Conservation (phyloP, 257 asterid species). For the Fraxinus anomala region DNA sequence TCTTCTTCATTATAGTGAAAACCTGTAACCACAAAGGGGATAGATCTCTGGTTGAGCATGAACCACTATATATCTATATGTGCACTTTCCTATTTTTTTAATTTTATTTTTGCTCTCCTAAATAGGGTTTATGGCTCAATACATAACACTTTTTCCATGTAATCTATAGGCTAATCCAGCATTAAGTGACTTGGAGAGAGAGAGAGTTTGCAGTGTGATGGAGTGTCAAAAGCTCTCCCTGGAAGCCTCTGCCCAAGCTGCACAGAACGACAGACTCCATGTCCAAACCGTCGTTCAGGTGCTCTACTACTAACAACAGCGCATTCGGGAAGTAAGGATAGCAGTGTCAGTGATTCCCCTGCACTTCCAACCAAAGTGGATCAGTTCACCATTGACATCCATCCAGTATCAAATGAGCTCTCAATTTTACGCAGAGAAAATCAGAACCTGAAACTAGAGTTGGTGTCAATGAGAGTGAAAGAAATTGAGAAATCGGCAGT, state of each 20-base stretch:
- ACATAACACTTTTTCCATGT: background rate
- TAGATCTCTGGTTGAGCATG: too few species aligned
- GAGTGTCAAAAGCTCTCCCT: constrained; percentile 84
- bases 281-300: constrained; percentile 86
- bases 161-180: constrained; percentile 74
- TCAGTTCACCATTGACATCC: constrained; percentile 29
- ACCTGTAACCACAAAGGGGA: too few species aligned
- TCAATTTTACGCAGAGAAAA: too few species aligned
- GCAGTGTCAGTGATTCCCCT: constrained; percentile 39
- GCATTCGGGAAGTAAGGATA: constrained; percentile 64
- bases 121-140: background rate
- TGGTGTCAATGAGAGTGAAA: constrained; percentile 48
- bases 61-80: too few species aligned
- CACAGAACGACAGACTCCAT: constrained; percentile 81
- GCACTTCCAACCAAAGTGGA: constrained; percentile 32
- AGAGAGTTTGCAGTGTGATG: constrained; percentile 80
- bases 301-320: constrained; percentile 83
- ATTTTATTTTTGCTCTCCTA: too few species aligned
- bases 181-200: constrained; percentile 69
- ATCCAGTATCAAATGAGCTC: too few species aligned
- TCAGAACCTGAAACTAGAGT: constrained; percentile 42
- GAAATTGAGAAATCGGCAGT: constrained; percentile 51
- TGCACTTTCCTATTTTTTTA: too few species aligned
- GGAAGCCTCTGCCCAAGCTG: constrained; percentile 86
- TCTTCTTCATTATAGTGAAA: too few species aligned